Base-by-base conservation (phyloP, 805 yeast genomes). In the Saturnispora sekii region DNA sequence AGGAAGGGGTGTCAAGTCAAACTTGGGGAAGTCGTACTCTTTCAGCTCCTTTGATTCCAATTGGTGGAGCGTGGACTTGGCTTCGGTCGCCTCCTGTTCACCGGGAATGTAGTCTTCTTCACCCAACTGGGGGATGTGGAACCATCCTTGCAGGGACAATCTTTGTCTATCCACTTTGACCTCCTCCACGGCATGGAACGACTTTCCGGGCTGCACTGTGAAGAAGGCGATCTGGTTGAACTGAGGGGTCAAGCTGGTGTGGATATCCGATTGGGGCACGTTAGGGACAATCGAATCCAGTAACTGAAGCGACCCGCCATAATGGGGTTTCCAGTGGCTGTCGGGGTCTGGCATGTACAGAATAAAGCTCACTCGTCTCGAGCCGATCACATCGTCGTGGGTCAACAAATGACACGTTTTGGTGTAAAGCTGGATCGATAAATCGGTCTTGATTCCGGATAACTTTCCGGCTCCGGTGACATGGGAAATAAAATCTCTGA, bases 171-270 rank as follows among this genome's bases (percentile, higher is more conserved):
- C 95, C 1, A 81, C 95, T 49, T 81, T 74, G 1, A 94, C 98
- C 62, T 93, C 98, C 65, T 94, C 97, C 10, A 93, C 99, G 56
- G 94, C 98, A 62, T 93, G 99, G 73, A 93, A 93, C 2, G 96
- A 84, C 40, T 82, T 74, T 0, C 98, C 99, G 0, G 98, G 99
- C 59, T 88, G 93, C 11, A 93, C 97, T 5, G 84, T 82, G 70
- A 93, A 93, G 58, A 93, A 86, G 0, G 97, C 96, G 58, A 93
- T 81, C 63, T 93, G 97, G 60, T 93, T 93, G 71, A 93, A 93
- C 53, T 85, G 94, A 1, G 98, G 98, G 0, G 87, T 83, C 32
- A 93, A 67, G 53, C 79, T 79, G 26, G 72, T 70, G 29, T 73
- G 65, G 51, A 66, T 77, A 64, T 90, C 97, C 1, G 94, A 72